phyloP scores from a whole-genome alignment of 1,284 basidiomycete species.

The Cerioporus squamosus region DNA sequence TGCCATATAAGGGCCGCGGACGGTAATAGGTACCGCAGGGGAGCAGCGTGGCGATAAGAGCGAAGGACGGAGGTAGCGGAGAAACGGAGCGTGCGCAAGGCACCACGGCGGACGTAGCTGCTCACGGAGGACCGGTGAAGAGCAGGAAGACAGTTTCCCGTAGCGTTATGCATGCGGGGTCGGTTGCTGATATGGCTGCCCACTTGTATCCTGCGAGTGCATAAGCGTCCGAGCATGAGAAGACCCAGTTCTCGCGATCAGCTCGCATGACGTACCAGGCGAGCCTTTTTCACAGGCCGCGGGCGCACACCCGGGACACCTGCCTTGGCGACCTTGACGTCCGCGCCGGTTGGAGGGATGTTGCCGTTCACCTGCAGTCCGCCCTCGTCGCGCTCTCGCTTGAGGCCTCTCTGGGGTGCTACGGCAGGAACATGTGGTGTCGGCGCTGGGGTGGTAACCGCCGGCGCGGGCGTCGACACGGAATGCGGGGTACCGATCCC shows the following conservation, averaged over 20 bases:
- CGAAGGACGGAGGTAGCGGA: no score
- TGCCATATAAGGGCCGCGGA: no score
- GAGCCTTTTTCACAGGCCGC: slow-evolving; percentile 76
- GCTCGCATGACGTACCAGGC: slow-evolving; percentile 56
- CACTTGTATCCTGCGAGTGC: slow-evolving; percentile 22
- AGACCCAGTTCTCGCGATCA: background rate
- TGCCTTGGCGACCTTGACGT: slow-evolving; percentile 51
- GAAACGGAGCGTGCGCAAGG: no score
- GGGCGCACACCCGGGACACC: slow-evolving; percentile 53
- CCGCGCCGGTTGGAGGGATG: slow-evolving; percentile 33
- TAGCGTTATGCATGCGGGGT: slow-evolving; percentile 24
- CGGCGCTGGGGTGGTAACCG: slow-evolving; percentile 11
- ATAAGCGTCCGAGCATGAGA: background rate
- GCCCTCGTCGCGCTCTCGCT: slow-evolving; percentile 42
- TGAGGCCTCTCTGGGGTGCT: slow-evolving; percentile 47
- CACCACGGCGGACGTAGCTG: no score
- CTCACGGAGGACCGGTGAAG: no score
- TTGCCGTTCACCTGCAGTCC: slow-evolving; percentile 23
- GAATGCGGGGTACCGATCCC: slow-evolving; percentile 41
- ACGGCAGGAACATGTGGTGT: slow-evolving; percentile 24
- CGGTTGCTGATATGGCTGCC: slow-evolving; percentile 26
- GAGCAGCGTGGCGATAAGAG: no score
- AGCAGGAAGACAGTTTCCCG: no score
- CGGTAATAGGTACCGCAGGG: no score
- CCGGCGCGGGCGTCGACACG: slow-evolving; percentile 37